Base-by-base conservation (phyloP, 331 rosid species). In the Spiraea crenata region DNA sequence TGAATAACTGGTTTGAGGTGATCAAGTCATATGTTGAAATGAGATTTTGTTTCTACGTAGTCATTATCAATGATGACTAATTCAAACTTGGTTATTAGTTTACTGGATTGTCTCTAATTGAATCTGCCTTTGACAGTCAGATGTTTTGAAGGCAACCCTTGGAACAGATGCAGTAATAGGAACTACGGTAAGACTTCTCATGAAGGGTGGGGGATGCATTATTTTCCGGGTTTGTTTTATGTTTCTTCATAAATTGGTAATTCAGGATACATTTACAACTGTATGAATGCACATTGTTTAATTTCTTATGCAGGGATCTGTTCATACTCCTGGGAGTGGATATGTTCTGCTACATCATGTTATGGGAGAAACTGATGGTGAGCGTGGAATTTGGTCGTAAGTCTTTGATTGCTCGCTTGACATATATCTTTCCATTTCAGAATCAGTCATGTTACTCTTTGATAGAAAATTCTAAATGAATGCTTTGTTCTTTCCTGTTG, bases 341-440 rank as follows among this genome's bases (percentile, higher is more conserved):
- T 83, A 83, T 67, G 87, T 83, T 52, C 84, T 83, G 58, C 80
- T 83, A 74, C 85, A 83, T 71, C 87, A 83, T 56, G 85, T 83
- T 67, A 83, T 83, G 87, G 87, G 87, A 70, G 87, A 83, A 80
- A 80, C 87, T 16, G 85, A 80, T 71, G 87, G 87, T 41, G 82
- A 83, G 48, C 85, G 74, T 66, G 87, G 82, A 65, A 77, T 80
- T 46, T 83, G 87, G 87, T 77, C 87, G 87, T 80, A 80, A 49
- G 87, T 83, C 52, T 69, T 50, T 39, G 63, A 68, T 74, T 70
- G 71, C 75, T 81, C 71, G 75, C 67, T 72, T 75, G 79, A 57
- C 71, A 14, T 69, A 14, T 15, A 9, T 51, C 41, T 54, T 15
- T 6, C 31, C 25, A 1, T 39, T 61, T n/a, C 38, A 42, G 17